Conservation (phyloP, 148 eudicot species). For the Camellia japonica region DNA sequence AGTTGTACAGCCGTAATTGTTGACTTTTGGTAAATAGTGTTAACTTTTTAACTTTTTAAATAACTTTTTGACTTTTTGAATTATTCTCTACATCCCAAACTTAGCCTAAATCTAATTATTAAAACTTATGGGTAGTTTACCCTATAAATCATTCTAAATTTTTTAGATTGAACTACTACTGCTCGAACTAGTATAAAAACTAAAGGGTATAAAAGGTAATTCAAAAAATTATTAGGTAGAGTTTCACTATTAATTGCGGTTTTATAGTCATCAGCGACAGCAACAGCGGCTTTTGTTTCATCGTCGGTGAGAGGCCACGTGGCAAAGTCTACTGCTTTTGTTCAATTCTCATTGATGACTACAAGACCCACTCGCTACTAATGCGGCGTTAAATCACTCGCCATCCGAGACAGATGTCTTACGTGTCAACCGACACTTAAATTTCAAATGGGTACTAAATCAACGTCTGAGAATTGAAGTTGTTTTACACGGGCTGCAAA, state of each 20-base stretch:
- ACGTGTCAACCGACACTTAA: not conserved
- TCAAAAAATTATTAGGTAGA: not conserved
- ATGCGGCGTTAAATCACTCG: too few relatives aligned
- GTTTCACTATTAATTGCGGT: slow-evolving; percentile 1
- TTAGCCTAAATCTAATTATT: too few relatives aligned
- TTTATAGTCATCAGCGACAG: not conserved
- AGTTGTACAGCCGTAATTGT: too few relatives aligned
- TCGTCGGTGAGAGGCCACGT: slow-evolving; percentile 17
- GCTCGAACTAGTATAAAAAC: not conserved
- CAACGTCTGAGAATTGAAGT: not conserved
- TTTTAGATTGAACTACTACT: too few relatives aligned
- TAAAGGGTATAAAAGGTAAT: slow-evolving; percentile 3
- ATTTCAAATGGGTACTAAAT: not conserved
- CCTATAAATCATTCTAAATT: too few relatives aligned
- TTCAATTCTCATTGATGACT: not conserved
- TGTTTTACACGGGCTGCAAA: not conserved
- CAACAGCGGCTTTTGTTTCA: too few relatives aligned
- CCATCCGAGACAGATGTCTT: not conserved
- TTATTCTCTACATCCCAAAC: too few relatives aligned
- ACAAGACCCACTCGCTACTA: not conserved
- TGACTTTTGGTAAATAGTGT: too few relatives aligned
- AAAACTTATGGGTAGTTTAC: too few relatives aligned
- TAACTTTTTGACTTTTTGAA: too few relatives aligned
- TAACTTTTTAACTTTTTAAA: too few relatives aligned
- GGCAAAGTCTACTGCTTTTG: not conserved